A percentile compares a stretch with the other conserved stretches of the same genome.
These are phyloP conservation scores for Boeremia exigua DNA, from an alignment of 2,329 filamentous ascomycete genomes.

Conservation along the genomic window DNA sequence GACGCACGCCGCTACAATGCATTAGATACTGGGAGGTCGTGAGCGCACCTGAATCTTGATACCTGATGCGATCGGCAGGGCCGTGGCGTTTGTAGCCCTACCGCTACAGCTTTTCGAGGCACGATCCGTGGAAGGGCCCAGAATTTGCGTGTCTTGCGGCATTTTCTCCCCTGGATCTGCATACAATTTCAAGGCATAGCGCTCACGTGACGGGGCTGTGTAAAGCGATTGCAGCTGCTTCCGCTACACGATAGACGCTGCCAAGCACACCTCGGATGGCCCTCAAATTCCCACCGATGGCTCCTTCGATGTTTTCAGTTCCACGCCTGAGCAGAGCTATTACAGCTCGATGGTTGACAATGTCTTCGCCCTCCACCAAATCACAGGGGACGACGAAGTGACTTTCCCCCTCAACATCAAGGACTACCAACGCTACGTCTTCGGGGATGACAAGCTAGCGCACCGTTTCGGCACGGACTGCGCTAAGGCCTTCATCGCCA, in stretches of 20 bases:
- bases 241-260: conserved; percentile 18
- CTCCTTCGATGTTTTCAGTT: conserved; percentile 7
- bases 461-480: conserved; percentile 33
- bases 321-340: conserved; percentile 12
- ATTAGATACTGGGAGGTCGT: not conserved
- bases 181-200: conserved; percentile 15
- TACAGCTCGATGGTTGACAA: conserved; percentile 27
- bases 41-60: not conserved
- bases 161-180: conserved; percentile 20
- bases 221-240: conserved; percentile 17
- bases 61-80: conserved; percentile 4
- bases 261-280: conserved; percentile 16
- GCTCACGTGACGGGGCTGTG: conserved; percentile 22
- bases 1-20: not conserved
- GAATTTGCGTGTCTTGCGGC: conserved; percentile 14
- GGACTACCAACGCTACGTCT: conserved; percentile 35
- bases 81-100: not conserved
- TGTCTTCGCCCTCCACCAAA: conserved; percentile 30
- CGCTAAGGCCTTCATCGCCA: conserved; percentile 32
- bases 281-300: conserved; percentile 26
- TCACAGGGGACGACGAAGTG: conserved; percentile 17
- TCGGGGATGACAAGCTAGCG: conserved; percentile 34
- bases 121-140: conserved; percentile 10
- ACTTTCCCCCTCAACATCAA: conserved; percentile 29
- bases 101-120: conserved; percentile 4